Percentiles rank a stretch among this genome's conserved stretches.
phyloP scores from a whole-genome alignment of 306 rosid species.

The Canavalia ensiformis region DNA sequence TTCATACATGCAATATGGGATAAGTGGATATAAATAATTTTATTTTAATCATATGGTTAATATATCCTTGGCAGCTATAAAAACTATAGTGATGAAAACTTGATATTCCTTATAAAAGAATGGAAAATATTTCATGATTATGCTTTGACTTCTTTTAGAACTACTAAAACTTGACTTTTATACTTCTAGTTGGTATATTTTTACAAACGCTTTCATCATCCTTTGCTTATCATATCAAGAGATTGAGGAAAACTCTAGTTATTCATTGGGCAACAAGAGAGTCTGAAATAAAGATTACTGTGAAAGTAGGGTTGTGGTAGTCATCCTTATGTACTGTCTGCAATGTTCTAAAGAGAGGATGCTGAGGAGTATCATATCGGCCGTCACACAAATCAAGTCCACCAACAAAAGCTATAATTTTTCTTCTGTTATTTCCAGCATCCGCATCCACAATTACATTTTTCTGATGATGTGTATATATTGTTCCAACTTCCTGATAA shows the following conservation, averaged over 20 bases:
- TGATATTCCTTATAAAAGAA: constrained; percentile 22
- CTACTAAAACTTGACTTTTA: constrained; percentile 13
- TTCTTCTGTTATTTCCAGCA: constrained; percentile 82
- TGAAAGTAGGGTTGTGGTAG: constrained; percentile 94
- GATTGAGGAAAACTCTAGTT: constrained; percentile 31
- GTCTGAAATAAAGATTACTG: constrained; percentile 63
- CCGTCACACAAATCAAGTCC: constrained; percentile 99
- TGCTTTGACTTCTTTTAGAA: constrained; percentile 39
- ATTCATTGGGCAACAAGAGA: constrained; percentile 36
- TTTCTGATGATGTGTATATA: constrained; percentile 99
- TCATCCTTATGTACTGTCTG: constrained; percentile 89
- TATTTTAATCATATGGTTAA: background rate
- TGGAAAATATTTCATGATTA: background rate
- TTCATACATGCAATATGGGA: constrained; percentile 1
- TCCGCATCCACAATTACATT: constrained; percentile 94
- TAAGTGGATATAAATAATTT: background rate
- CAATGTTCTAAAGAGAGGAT: constrained; percentile 78
- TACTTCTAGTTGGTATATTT: background rate
- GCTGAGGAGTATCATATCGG: constrained; percentile 89
- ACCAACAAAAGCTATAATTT: constrained; percentile 93
- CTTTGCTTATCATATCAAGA: constrained; percentile 6
- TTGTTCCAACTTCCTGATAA: constrained; percentile 92
- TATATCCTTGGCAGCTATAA: background rate
- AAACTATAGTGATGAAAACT: constrained; percentile 9
- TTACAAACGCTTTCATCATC: constrained; percentile 20